Conservation (phyloP, 768 basidiomycete species). For the Mycena sanguinolenta region DNA sequence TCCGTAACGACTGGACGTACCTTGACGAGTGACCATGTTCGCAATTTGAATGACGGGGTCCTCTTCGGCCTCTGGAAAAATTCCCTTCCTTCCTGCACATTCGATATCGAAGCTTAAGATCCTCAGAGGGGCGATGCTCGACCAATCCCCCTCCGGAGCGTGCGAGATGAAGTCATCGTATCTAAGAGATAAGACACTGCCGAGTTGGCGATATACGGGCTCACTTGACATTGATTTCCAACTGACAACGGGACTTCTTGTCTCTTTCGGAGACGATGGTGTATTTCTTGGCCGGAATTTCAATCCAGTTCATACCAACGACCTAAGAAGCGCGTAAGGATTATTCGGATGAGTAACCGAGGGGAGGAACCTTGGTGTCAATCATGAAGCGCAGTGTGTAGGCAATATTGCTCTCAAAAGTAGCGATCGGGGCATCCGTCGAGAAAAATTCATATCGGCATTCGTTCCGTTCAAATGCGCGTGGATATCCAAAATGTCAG, state of each 20-base stretch:
- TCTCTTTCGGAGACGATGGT: slow-evolving; percentile 65
- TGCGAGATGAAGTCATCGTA: slow-evolving; percentile 92
- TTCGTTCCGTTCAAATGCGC: slow-evolving; percentile 82
- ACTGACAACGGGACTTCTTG: slow-evolving; percentile 87
- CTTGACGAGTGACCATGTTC: slow-evolving; percentile 98
- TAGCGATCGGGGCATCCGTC: slow-evolving; percentile 61
- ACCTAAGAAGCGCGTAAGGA: slow-evolving; percentile 62
- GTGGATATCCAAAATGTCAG: slow-evolving; percentile 52
- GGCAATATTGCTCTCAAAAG: slow-evolving; percentile 95
- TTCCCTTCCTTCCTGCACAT: slow-evolving; percentile 97
- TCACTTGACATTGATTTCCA: slow-evolving; percentile 86
- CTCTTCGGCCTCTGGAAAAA: slow-evolving; percentile 90
- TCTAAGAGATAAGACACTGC: slow-evolving; percentile 54
- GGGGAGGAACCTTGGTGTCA: slow-evolving; percentile 81
- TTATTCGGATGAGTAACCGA: not conserved
- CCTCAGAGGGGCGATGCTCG: slow-evolving; percentile 90
- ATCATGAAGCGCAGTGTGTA: slow-evolving; percentile 98
- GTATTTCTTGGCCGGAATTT: slow-evolving; percentile 89
- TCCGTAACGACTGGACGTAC: slow-evolving; percentile 53
- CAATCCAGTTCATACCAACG: slow-evolving; percentile 99
- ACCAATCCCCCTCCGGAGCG: slow-evolving; percentile 92
- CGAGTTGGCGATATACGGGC: slow-evolving; percentile 34
- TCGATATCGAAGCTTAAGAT: slow-evolving; percentile 99
- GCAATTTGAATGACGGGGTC: slow-evolving; percentile 99
- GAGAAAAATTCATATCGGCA: slow-evolving; percentile 75